phyloP scores from a whole-genome alignment of 371 early-diverging fungal species.

The Batkoa obscura region DNA sequence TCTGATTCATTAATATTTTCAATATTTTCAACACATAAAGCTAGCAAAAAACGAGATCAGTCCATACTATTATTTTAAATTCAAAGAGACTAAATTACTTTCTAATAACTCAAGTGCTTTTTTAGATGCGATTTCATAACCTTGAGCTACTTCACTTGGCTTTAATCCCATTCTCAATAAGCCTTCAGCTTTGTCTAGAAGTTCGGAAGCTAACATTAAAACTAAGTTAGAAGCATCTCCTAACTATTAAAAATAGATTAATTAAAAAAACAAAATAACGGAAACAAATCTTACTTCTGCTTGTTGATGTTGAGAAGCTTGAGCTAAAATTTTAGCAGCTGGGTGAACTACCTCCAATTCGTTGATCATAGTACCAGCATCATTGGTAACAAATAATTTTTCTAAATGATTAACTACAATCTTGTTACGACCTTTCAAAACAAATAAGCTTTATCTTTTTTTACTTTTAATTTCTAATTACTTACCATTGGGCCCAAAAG shows the following conservation, averaged over 20 bases:
- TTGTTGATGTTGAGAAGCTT: slow-evolving; percentile 97
- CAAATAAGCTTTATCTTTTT: background rate
- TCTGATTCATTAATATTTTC: slow-evolving; percentile 24
- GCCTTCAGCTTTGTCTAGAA: slow-evolving; percentile 82
- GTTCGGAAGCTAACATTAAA: slow-evolving; percentile 83
- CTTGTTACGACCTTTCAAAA: slow-evolving; percentile 84
- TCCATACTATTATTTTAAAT: background rate
- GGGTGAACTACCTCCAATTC: slow-evolving; percentile 98
- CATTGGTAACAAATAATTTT: slow-evolving; percentile 96
- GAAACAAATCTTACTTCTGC: slow-evolving; percentile 40
- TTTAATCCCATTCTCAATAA: slow-evolving; percentile 87
- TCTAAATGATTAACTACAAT: slow-evolving; percentile 97
- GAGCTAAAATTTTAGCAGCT: slow-evolving; percentile 90
- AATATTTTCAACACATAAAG: slow-evolving; percentile 44
- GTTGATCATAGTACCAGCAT: slow-evolving; percentile 98
- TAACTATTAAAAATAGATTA: slow-evolving; percentile 19
- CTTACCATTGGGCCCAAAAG: slow-evolving; percentile 90
- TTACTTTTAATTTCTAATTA: background rate
- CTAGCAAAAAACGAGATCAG: slow-evolving; percentile 14
- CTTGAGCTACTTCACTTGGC: slow-evolving; percentile 83
- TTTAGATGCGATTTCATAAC: slow-evolving; percentile 75
- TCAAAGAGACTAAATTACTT: slow-evolving; percentile 21
- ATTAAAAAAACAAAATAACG: background rate
- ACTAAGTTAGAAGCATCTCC: slow-evolving; percentile 94
- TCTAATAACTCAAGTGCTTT: slow-evolving; percentile 67